Base-by-base conservation (phyloP, 768 basidiomycete genomes). In the Thelephora aurantiotincta region DNA sequence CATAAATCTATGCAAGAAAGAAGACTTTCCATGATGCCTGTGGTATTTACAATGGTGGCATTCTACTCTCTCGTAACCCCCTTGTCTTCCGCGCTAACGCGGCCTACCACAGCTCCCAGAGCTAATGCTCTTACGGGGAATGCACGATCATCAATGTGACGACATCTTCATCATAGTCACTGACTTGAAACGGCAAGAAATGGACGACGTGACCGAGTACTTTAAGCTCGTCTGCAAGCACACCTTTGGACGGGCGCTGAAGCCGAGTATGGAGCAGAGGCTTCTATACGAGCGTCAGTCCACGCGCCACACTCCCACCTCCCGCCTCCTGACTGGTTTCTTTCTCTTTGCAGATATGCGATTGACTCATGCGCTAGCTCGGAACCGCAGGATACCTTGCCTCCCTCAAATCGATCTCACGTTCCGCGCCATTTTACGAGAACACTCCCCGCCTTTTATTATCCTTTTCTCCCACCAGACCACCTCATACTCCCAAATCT, bases 391-490 rank as follows among this genome's bases (percentile, higher is more conserved):
- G n/a, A 79, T 74, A 5, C 83, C 83, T 0, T 86, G 83, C 60
- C 84, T 86, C 61, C 83, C 83, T 5, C 83, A 86, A 62, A 81
- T 86, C 63, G 83, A 86, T 63, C 73, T 86, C 50, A 76, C 78
- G 33, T 69, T 86, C 46, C 80, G 83, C 35, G 82, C 82, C 11
- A 78, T 86, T 54, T 68, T 86, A 3, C 71, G 78, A 65, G 82
- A 86, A 62, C 84, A 84, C 57, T 73, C 70, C 44, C 83, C 83
- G 4, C 82, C 78, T 34, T 86, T 86, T 61, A 67, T 86, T 55
- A 72, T 86, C 42, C 70, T 86, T 52, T 85, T 86, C 62, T 86
- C 82, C 22, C 81, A 82, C 57, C 82, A 85, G 58, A 80, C 80
- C 23, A 81, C 80, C 9, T 85, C 83, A 13, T 86, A 83, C 54